A percentile compares a stretch with the other conserved stretches of the same genome.
Conservation (phyloP, 371 early-diverging fungal species). For the Nematocida sp. region DNA sequence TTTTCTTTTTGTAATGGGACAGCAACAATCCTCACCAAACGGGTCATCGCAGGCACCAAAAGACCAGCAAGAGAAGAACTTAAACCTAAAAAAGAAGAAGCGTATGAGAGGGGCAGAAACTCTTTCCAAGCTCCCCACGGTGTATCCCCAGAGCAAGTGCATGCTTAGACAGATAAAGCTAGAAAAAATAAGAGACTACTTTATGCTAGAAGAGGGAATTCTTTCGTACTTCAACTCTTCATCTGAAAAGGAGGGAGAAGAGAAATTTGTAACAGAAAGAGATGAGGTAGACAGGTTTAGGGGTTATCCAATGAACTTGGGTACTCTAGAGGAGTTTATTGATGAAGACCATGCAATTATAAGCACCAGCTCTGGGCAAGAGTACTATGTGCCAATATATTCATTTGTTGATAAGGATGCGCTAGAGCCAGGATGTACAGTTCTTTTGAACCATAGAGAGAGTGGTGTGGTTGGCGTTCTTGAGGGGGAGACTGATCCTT, state of each 20-base stretch:
- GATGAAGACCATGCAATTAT: slow-evolving; percentile 99
- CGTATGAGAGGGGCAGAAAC: slow-evolving; percentile 42
- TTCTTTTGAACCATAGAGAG: slow-evolving; percentile 69
- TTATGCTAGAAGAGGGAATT: slow-evolving; percentile 67
- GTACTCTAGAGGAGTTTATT: slow-evolving; percentile 97
- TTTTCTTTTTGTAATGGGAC: slow-evolving; percentile 52
- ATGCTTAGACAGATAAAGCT: slow-evolving; percentile 65
- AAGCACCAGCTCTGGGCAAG: slow-evolving; percentile 86
- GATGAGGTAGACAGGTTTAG: slow-evolving; percentile 90
- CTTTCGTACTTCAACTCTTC: slow-evolving; percentile 60
- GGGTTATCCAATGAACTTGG: slow-evolving; percentile 97
- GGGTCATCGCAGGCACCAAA: slow-evolving; percentile 38
- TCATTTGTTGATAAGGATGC: slow-evolving; percentile 71
- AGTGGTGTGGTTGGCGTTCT: slow-evolving; percentile 87
- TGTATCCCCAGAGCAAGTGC: slow-evolving; percentile 62
- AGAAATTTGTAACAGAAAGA: slow-evolving; percentile 70
- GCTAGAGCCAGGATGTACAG: slow-evolving; percentile 71
- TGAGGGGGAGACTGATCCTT: slow-evolving; percentile 90
- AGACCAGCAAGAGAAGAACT: slow-evolving; percentile 53
- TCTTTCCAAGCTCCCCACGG: slow-evolving; percentile 52
- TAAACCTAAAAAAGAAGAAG: slow-evolving; percentile 57
- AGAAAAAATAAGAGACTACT: slow-evolving; percentile 63
- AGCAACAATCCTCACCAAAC: slow-evolving; percentile 59
- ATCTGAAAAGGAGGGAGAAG: slow-evolving; percentile 51
- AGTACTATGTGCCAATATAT: slow-evolving; percentile 76